These are phyloP conservation scores for Naganishia vishniacii DNA, from an alignment of 768 basidiomycete species.

Conservation along the genomic window DNA sequence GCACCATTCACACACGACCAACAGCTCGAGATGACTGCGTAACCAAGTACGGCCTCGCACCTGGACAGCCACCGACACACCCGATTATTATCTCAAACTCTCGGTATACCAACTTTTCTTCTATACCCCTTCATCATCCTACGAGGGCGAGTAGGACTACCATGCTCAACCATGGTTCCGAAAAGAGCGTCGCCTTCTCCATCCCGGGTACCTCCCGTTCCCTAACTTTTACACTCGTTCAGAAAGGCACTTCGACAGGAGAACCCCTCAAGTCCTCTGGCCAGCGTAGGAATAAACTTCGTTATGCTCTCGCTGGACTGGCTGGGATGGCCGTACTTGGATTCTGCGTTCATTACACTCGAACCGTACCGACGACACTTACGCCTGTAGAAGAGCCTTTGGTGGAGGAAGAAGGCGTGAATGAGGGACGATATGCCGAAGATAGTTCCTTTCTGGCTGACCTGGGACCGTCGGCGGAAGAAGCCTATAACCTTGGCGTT, in stretches of 20 bases:
- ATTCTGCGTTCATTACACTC: not conserved
- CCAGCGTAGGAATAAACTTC: not conserved
- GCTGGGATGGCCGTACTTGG: not conserved
- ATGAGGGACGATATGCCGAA: not conserved
- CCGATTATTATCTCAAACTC: too few relatives aligned
- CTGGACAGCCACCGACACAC: too few relatives aligned
- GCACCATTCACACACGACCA: too few relatives aligned
- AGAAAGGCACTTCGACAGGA: not conserved
- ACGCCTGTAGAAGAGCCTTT: not conserved
- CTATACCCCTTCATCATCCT: too few relatives aligned
- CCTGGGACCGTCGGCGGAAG: conserved; percentile 16
- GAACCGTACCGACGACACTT: too few relatives aligned
- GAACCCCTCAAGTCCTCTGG: not conserved
- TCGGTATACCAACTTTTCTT: too few relatives aligned
- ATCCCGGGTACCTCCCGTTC: not conserved
- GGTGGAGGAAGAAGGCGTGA: not conserved
- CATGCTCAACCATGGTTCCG: not conserved
- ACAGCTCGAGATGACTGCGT: too few relatives aligned
- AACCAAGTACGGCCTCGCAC: too few relatives aligned
- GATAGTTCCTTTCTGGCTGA: conserved; percentile 10
- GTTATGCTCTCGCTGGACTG: conserved; percentile 6
- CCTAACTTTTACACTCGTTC: not conserved
- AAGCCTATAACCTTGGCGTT: conserved; percentile 11
- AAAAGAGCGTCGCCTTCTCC: not conserved
- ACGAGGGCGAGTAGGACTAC: too few relatives aligned